A percentile compares a stretch with the other conserved stretches of the same genome.
Evolutionary conservation across 768 basidiomycete species (phyloP).

Genomic region (Candolleomyces aberdarensis): DNA sequence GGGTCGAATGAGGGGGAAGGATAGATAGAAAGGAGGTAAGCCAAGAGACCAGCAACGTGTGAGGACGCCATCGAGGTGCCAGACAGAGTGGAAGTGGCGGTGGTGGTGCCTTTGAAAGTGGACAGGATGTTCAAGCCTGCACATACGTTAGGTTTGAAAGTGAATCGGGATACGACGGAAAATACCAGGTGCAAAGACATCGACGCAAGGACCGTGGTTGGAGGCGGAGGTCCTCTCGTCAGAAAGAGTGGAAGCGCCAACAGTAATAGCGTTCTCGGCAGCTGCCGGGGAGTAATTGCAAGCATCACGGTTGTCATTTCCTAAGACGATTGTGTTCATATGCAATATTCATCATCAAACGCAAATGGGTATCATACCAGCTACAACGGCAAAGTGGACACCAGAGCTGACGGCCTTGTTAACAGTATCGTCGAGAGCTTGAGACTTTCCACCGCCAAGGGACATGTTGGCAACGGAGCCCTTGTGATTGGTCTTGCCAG

Average conservation of each 20-base stretch:
- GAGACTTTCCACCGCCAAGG: conserved; percentile 92
- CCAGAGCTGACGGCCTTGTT: conserved; percentile 80
- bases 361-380: conserved; percentile 46
- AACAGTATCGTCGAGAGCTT: conserved; percentile 79
- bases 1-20: conserved; percentile 65
- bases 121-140: conserved; percentile 82
- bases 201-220: conserved; percentile 88
- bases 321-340: background rate
- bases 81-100: conserved; percentile 72
- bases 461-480: conserved; percentile 98
- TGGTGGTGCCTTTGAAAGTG: conserved; percentile 68
- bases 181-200: conserved; percentile 84
- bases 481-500: conserved; percentile 82
- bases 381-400: conserved; percentile 96
- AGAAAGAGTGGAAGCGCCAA: conserved; percentile 82
- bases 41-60: conserved; percentile 84
- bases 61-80: conserved; percentile 96
- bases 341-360: background rate
- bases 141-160: background rate
- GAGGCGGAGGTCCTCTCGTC: conserved; percentile 91
- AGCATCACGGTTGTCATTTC: conserved; percentile 81
- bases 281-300: conserved; percentile 93
- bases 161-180: background rate
- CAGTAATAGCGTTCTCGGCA: conserved; percentile 87
- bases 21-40: conserved; percentile 90